phyloP scores from a whole-genome alignment of 768 basidiomycete species.

The Mycena metata region DNA sequence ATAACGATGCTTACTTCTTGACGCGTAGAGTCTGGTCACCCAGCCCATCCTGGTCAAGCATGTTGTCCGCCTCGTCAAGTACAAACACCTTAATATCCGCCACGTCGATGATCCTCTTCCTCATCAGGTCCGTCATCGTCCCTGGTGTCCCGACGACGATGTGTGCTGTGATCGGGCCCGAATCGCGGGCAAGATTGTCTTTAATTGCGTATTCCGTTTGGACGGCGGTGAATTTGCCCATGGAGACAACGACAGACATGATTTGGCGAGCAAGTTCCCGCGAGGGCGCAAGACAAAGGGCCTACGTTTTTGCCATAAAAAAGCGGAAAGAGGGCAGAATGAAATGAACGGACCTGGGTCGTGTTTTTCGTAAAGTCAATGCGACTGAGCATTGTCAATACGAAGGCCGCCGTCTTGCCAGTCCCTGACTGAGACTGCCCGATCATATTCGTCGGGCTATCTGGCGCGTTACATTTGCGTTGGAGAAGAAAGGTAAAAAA shows the following conservation, averaged over 20 bases:
- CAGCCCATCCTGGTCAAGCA: slow-evolving; percentile 94
- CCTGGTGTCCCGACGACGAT: slow-evolving; percentile 97
- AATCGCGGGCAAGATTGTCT: slow-evolving; percentile 79
- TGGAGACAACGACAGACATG: slow-evolving; percentile 92
- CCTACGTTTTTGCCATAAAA: slow-evolving; percentile 59
- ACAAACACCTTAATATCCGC: slow-evolving; percentile 92
- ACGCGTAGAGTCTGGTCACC: slow-evolving; percentile 95
- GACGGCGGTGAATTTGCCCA: slow-evolving; percentile 95
- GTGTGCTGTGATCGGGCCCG: slow-evolving; percentile 83
- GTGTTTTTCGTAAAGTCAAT: slow-evolving; percentile 87
- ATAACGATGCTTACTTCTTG: slow-evolving; percentile 80
- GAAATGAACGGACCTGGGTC: slow-evolving; percentile 73
- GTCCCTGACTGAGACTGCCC: slow-evolving; percentile 99
- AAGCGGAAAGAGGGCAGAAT: background rate
- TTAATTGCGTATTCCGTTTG: slow-evolving; percentile 97
- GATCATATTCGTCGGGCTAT: slow-evolving; percentile 97
- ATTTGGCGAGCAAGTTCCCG: slow-evolving; percentile 98
- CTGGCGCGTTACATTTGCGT: slow-evolving; percentile 11
- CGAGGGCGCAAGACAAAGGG: slow-evolving; percentile 96
- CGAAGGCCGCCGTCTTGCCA: slow-evolving; percentile 98
- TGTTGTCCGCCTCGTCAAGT: slow-evolving; percentile 98
- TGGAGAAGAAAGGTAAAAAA: slow-evolving; percentile 20
- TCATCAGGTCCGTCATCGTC: slow-evolving; percentile 90
- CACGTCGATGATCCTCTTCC: slow-evolving; percentile 80
- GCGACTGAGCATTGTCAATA: slow-evolving; percentile 96